Evolutionary conservation across 257 asterid genomes (phyloP).

Genomic region (Salvia hispanica): DNA sequence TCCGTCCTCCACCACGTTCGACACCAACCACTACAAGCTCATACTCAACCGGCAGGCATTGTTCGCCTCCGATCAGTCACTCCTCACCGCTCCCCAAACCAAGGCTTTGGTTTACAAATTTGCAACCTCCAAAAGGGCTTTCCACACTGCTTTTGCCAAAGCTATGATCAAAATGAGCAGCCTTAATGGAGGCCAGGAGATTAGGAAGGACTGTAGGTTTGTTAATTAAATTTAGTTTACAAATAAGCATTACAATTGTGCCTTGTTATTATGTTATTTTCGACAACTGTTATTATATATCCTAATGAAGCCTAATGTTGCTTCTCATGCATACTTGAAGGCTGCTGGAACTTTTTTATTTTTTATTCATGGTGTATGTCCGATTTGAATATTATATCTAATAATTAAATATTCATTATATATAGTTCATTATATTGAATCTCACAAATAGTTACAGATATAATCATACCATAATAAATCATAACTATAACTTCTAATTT

Average conservation of each 20-base stretch:
- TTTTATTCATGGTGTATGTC: no score
- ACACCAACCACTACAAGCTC: slow-evolving; percentile 67
- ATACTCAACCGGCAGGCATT: slow-evolving; percentile 53
- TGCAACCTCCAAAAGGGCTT: slow-evolving; percentile 64
- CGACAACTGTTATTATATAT: no score
- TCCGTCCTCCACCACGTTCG: slow-evolving; percentile 69
- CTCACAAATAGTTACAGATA: no score
- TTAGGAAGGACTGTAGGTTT: slow-evolving; percentile 76
- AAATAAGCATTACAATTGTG: neutral
- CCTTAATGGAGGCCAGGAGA: slow-evolving; percentile 76
- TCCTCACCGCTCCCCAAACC: slow-evolving; percentile 53
- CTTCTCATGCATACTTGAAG: no score
- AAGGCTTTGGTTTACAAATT: slow-evolving; percentile 54
- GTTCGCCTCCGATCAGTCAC: slow-evolving; percentile 74
- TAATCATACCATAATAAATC: no score
- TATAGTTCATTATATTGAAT: no score
- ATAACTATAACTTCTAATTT: no score
- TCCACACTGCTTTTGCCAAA: slow-evolving; percentile 57
- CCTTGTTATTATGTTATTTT: neutral
- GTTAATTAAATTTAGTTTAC: slow-evolving; percentile 41
- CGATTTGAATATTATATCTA: no score
- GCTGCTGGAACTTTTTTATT: no score
- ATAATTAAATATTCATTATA: no score
- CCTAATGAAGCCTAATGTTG: no score
- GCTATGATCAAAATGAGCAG: slow-evolving; percentile 93